Evolutionary conservation across 306 rosid species (phyloP), one percentile per base, ranked within the genome.

Genomic region (Oxytropis ochrocephala): DNA sequence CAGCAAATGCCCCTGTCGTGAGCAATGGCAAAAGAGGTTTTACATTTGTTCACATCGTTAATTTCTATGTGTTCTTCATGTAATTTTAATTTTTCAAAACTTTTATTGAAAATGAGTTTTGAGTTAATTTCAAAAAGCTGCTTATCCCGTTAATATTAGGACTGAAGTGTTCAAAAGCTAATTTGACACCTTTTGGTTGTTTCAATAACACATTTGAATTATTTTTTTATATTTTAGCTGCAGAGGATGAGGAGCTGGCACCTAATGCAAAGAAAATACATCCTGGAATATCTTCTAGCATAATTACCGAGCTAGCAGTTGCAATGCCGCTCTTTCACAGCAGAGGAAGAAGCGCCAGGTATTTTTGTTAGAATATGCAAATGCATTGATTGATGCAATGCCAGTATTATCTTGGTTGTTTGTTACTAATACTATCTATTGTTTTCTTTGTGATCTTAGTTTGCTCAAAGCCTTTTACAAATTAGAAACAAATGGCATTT

Each of bases 281-380:
- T 65, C 90, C 84, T 9, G 97, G 98, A 63, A 93, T 93, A 64
- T 80, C 91, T 49, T 69, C 86, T 24, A 46, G 50, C 36, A 70
- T 88, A 41, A 86, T 93, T 64, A 76, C 88, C 56, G 96, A 93
- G 84, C 82, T 93, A 16, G 86, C 96, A 4, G 96, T 8, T 93
- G 98, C 75, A 93, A 93, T 82, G 87, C 90, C 7, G 74, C 89
- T 80, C 96, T 93, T 55, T 93, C 98, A 48, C 97, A 85, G 80
- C 91, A 88, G 77, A 81, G 98, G 79, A 93, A 90, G 78, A 90
- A 76, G 78, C 87, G 98, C 13, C 91, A 88, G 93, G 98, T 90
- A 86, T 61, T 48, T 58, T 64, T 2, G 2, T 75, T 44, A 55
- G 36, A 13, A 49, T 53, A n/a, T 55, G 44, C 17, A 51, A 27